These are phyloP conservation scores for Gossypium gossypioides DNA, from an alignment of 441 rosid genomes.

Conservation along the genomic window DNA sequence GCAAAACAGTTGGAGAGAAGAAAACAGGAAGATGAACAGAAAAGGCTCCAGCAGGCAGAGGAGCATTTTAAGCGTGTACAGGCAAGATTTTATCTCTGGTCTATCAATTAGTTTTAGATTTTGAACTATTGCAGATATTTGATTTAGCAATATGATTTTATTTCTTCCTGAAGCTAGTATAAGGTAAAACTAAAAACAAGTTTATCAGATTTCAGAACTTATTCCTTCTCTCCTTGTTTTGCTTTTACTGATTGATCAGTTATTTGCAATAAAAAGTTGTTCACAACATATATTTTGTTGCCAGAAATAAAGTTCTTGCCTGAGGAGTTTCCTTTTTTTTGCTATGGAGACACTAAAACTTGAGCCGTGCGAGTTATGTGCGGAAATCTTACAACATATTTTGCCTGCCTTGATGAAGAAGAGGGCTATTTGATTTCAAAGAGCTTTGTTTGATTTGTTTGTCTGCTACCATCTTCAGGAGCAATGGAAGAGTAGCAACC, in stretches of 20 bases:
- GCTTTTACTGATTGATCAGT: background rate
- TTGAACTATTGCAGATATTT: background rate
- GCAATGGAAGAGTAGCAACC: slow-evolving; percentile 86
- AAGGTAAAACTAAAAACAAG: background rate
- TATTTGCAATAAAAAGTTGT: background rate
- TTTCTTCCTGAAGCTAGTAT: background rate
- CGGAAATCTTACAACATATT: background rate
- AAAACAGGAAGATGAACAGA: slow-evolving; percentile 89
- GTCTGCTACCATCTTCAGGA: slow-evolving; percentile 42
- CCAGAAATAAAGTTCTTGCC: background rate
- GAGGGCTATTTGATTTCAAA: background rate
- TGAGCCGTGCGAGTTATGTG: background rate
- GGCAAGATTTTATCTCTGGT: slow-evolving; percentile 29
- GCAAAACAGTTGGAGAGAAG: slow-evolving; percentile 76
- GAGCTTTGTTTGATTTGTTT: slow-evolving; percentile 5
- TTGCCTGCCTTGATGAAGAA: too few species aligned
- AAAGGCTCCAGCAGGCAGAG: slow-evolving; percentile 80
- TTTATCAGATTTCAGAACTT: background rate
- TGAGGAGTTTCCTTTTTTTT: background rate
- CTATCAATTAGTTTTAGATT: background rate
- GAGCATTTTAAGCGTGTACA: slow-evolving; percentile 85
- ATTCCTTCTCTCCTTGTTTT: background rate
- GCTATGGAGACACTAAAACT: background rate
- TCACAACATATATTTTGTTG: background rate
- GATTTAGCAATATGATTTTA: slow-evolving; percentile 1